Evolutionary conservation across 108 stramenopile species (phyloP), one percentile per base, ranked within the genome.

Genomic region (Nitzschia sp.): DNA sequence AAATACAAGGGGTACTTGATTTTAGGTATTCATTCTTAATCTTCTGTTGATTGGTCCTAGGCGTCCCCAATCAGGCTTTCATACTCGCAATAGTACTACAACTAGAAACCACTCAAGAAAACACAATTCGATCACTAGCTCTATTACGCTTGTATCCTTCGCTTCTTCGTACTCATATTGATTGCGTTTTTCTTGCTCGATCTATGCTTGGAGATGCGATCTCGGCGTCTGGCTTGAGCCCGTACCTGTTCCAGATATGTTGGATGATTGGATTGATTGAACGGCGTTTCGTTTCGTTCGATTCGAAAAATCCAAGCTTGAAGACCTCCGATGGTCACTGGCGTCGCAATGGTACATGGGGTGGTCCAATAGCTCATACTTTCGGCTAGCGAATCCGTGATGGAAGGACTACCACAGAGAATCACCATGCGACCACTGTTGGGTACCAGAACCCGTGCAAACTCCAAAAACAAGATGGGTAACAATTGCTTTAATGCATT

Each of bases 321-420:
- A 0, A 86, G 20, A 22, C 87, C 87, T 21, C 82, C 80, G 63
- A 89, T 82, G 54, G 80, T 82, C 10, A 85, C 87, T 10, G 87
- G 87, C 38, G 83, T 77, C 8, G 81, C 73, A 7, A 80, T 67
- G 7, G 58, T 55, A 26, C 72, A 75, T 5, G 87, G 87, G 14
- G 57, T n/a, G 19, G 55, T 66, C 81, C 65, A 67, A 29, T 59
- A 69, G 14, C 21, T 15, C 14, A 25, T 21, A 6, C 54, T 56
- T 21, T 55, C 19, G 17, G 37, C 53, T 39, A 67, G 41, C 6
- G 53, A 51, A 9, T 52, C 51, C 11, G 51, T 42, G 1, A 67
- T 42, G 53, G 50, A 29, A 9, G 66, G 53, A 17, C 34, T 53
- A 7, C 87, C 87, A 57, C 83, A 83, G 0, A 89, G 72, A 8